phyloP scores from a whole-genome alignment of 176 grass and related monocot species.

The Alopecurus myosuroides region DNA sequence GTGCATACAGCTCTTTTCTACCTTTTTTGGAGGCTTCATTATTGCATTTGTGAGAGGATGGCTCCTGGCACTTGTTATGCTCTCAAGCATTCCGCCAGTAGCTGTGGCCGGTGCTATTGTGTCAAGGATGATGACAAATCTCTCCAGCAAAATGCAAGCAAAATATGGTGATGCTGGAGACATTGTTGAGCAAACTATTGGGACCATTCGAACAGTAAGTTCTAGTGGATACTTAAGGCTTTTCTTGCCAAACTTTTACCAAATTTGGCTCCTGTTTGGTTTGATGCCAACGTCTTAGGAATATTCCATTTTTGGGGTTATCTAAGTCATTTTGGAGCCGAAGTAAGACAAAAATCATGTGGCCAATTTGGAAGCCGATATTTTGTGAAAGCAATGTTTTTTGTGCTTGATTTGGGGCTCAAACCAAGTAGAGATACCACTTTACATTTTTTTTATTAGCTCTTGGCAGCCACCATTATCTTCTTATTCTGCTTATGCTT shows the following conservation, averaged over 20 bases:
- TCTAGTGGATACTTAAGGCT: background rate
- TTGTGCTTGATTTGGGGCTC: background rate
- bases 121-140: slow-evolving; percentile 37
- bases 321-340: background rate
- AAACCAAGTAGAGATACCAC: background rate
- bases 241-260: background rate
- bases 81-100: slow-evolving; percentile 60
- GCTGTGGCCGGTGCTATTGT: slow-evolving; percentile 32
- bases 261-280: background rate
- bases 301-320: background rate
- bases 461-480: background rate
- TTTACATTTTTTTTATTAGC: background rate
- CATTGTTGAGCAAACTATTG: slow-evolving; percentile 67
- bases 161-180: slow-evolving; percentile 70
- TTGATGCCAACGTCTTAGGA: background rate
- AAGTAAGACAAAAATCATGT: background rate
- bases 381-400: background rate
- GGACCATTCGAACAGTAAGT: slow-evolving; percentile 74
- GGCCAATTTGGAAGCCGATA: background rate
- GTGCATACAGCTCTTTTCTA: slow-evolving; percentile 63
- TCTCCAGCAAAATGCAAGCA: slow-evolving; percentile 55
- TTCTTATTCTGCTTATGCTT: slow-evolving; percentile 10
- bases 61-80: slow-evolving; percentile 83
- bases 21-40: slow-evolving; percentile 71
- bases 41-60: slow-evolving; percentile 81